These are phyloP conservation scores for Letharia columbiana DNA, from an alignment of 495 filamentous ascomycete species.

Conservation along the genomic window DNA sequence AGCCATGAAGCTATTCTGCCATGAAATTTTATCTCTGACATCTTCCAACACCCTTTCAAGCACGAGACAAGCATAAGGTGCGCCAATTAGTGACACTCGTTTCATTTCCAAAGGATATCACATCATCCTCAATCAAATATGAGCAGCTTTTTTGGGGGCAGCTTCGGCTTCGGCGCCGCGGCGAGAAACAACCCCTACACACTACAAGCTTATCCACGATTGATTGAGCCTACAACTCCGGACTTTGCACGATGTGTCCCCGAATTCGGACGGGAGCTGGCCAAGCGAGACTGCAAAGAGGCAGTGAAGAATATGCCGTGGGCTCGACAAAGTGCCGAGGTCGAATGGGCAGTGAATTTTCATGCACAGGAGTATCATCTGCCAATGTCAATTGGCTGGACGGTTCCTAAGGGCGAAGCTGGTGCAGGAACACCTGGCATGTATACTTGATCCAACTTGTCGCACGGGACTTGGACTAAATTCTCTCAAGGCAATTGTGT, in stretches of 20 bases:
- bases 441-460: not conserved
- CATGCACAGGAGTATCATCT: not conserved
- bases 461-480: not conserved
- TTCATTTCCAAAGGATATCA: not conserved
- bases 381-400: conserved; percentile 6
- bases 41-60: not conserved
- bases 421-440: conserved; percentile 1
- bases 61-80: not conserved
- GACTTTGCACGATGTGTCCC: conserved; percentile 1
- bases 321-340: not conserved
- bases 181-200: not conserved
- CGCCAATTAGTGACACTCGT: not conserved
- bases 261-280: not conserved
- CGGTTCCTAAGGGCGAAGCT: not conserved
- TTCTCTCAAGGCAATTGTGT: not conserved
- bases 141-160: not conserved
- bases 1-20: not conserved
- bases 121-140: not conserved
- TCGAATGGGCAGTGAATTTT: conserved; percentile 7
- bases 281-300: conserved; percentile 2
- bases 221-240: not conserved
- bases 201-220: not conserved
- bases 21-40: not conserved
- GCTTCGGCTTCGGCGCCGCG: not conserved
- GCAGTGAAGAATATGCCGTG: conserved; percentile 11